phyloP scores from a whole-genome alignment of 345 rosid genomes.

The Eucalyptus marginata region DNA sequence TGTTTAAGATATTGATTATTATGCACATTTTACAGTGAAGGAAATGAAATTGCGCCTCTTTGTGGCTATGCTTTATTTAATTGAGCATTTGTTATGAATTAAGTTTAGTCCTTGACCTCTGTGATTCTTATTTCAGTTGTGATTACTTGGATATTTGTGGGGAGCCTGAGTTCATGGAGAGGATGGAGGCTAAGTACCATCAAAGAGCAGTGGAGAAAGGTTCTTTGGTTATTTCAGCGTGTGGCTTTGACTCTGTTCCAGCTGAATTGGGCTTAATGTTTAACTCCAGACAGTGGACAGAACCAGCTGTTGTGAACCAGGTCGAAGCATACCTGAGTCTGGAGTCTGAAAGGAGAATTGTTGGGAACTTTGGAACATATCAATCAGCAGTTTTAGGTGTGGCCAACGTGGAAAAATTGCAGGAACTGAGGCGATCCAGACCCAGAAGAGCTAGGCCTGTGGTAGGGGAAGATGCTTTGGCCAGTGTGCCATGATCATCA shows the following conservation, averaged over 20 bases:
- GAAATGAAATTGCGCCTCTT: not conserved
- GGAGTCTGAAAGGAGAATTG: conserved; percentile 66
- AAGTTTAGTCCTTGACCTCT: not conserved
- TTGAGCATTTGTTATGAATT: not conserved
- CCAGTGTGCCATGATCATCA: not conserved
- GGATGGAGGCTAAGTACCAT: conserved; percentile 58
- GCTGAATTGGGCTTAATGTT: conserved; percentile 75
- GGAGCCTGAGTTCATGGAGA: conserved; percentile 93
- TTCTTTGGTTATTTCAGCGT: conserved; percentile 75
- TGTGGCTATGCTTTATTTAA: not conserved
- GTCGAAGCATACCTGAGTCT: conserved; percentile 65
- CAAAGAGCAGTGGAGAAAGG: conserved; percentile 58
- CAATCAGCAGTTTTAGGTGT: conserved; percentile 83
- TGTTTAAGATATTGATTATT: not conserved
- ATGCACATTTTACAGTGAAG: not conserved
- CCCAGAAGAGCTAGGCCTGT: conserved; percentile 57
- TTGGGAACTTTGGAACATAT: conserved; percentile 70
- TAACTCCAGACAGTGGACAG: conserved; percentile 71
- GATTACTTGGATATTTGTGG: conserved; percentile 95
- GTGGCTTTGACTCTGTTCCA: conserved; percentile 88
- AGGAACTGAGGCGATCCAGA: conserved; percentile 62
- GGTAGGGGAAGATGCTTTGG: conserved; percentile 17
- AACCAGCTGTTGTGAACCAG: conserved; percentile 52
- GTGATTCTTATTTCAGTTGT: conserved; percentile 3
- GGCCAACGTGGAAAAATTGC: conserved; percentile 45